phyloP scores from a whole-genome alignment of 2,329 filamentous ascomycete species.

The Myriosclerotinia curreyana region DNA sequence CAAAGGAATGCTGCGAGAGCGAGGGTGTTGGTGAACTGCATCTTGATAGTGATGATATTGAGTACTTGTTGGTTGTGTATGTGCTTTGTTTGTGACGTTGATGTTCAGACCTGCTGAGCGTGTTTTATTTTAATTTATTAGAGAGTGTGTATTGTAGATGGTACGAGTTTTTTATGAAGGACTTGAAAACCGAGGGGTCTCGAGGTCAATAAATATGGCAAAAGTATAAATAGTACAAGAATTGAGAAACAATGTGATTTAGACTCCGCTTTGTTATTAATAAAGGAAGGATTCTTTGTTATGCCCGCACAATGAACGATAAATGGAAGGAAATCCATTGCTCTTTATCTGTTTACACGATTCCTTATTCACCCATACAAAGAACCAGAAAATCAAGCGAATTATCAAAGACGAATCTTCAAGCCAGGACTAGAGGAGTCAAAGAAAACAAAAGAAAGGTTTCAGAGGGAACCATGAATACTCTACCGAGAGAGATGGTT shows the following conservation, averaged over 20 bases:
- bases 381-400: neutral
- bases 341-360: neutral
- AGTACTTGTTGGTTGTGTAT: neutral
- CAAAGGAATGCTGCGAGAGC: conserved; percentile 4
- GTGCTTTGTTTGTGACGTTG: neutral
- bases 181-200: neutral
- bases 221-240: neutral
- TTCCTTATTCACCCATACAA: neutral
- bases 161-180: neutral
- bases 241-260: conserved; percentile 6
- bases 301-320: neutral
- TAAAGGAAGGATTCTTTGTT: neutral
- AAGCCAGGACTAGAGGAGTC: neutral
- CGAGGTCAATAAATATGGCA: neutral
- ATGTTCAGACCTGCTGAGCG: conserved; percentile 20
- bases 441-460: conserved; percentile 1
- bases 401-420: neutral
- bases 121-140: neutral
- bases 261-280: neutral
- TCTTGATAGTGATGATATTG: neutral
- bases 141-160: neutral
- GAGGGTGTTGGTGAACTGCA: conserved; percentile 13
- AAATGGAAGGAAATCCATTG: neutral
- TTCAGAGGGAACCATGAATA: neutral
- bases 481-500: neutral